Percentiles rank a stretch among this genome's conserved stretches.
Conservation (phyloP, 2,329 filamentous ascomycete genomes). For the Chaetomiaceae sp. region DNA sequence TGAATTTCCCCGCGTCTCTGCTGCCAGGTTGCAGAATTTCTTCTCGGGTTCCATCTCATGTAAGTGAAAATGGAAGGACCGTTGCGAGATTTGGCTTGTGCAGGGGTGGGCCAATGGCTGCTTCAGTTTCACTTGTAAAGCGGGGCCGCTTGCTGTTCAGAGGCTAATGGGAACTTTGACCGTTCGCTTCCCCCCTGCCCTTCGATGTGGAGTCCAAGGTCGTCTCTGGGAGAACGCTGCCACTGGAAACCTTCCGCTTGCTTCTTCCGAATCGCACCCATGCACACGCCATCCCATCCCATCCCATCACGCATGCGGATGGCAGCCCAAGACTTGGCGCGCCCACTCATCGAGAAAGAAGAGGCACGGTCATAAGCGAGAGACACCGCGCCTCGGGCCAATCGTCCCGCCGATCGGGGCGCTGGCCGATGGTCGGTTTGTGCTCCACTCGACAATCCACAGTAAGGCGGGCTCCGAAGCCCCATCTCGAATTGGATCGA, state of each 20-base stretch:
- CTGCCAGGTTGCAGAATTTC: not conserved
- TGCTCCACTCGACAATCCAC: not conserved
- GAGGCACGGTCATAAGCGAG: not conserved
- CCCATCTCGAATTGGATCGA: not conserved
- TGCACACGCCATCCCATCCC: too few species aligned
- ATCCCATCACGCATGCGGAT: not conserved
- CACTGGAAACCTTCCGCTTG: too few species aligned
- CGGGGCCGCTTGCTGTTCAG: not conserved
- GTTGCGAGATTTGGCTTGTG: constrained; percentile 11
- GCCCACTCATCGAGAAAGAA: not conserved
- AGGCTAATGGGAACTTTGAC: not conserved
- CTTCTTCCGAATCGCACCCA: too few species aligned
- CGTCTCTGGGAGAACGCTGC: too few species aligned
- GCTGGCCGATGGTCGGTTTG: not conserved
- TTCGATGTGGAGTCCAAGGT: too few species aligned
- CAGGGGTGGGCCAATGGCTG: constrained; percentile 9
- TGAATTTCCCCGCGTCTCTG: too few species aligned
- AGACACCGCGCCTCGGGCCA: constrained; percentile 11
- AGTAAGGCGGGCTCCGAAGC: not conserved
- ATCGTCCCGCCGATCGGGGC: constrained; percentile 17
- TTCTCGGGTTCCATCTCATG: not conserved
- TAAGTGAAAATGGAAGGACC: constrained; percentile 14
- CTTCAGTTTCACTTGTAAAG: not conserved
- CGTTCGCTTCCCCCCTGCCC: not conserved
- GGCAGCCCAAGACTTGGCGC: not conserved